Evolutionary conservation across 2,329 filamentous ascomycete species (phyloP), one percentile per base, ranked within the genome.

Genomic region (Drechslerella coelobrocha): DNA sequence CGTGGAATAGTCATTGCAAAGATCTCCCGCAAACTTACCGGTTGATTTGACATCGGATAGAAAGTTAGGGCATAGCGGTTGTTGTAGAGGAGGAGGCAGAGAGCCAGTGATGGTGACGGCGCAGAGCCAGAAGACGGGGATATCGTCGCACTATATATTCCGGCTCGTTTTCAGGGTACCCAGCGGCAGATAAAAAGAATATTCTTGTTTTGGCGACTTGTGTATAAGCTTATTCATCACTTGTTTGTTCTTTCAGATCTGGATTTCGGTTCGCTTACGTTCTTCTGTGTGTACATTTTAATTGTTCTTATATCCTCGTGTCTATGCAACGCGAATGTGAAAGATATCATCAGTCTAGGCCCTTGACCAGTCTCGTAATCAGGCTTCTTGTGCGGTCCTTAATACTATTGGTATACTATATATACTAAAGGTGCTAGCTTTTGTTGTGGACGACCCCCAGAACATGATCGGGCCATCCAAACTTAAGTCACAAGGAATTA

Each of bases 1-100:
- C 5, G 10, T 73, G 76, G 45, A 61, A 52, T 74, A 97, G 92
- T 97, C 80, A 94, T 97, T 79, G 92, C 92, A 80, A 97, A 97
- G 85, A 83, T 97, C 78, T 95, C 92, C 76, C 89, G 92, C 82
- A 89, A 89, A 81, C 96, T 96, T 85, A 73, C 73, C 23, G 74
- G 69, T 68, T 76, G 73, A 74, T 7, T 21, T 19, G 19, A 45
- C 51, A 43, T 53, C 26, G 26, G 14, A 29, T 31, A 19, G 21
- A 14, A 26, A 14, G 19, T 23, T 12, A 5, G 17, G 17, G 19
- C 12, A 14, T 14, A 39, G 3, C 17, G 34, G 34, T n/a, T n/a
- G n/a, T n/a, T n/a, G n/a, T n/a, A n/a, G n/a, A n/a, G n/a, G n/a
- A n/a, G n/a, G n/a, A n/a, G n/a, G n/a, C n/a, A n/a, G 34, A 39